Conservation (phyloP, 169 alveolate species). For the Ichthyophthirius multifiliis region DNA sequence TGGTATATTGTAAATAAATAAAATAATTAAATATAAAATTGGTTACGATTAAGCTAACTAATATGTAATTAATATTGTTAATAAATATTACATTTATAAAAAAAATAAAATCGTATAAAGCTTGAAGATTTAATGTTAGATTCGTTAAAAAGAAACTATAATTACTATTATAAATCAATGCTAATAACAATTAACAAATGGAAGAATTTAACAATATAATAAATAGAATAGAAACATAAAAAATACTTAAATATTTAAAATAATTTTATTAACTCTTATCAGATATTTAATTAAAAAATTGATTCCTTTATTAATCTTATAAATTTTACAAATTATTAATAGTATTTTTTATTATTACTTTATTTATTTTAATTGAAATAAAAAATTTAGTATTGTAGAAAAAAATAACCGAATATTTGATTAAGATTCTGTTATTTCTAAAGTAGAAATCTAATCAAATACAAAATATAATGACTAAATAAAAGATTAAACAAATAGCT, state of each 20-base stretch:
- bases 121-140: constrained; percentile 7
- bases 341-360: not conserved
- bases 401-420: not conserved
- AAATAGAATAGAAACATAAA: not conserved
- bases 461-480: too few relatives aligned
- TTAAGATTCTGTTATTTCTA: not conserved
- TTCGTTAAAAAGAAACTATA: not conserved
- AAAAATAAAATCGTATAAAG: not conserved
- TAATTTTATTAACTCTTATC: not conserved
- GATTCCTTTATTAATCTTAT: not conserved
- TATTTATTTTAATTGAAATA: not conserved
- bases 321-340: constrained; percentile 14
- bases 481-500: too few relatives aligned
- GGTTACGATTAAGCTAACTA: not conserved
- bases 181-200: constrained; percentile 7
- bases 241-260: not conserved
- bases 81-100: not conserved
- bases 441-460: too few relatives aligned
- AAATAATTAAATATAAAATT: not conserved
- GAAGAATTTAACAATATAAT: too few relatives aligned
- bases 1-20: not conserved
- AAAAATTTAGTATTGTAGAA: not conserved
- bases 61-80: not conserved
- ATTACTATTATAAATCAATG: constrained; percentile 30
- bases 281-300: constrained; percentile 1